These are phyloP conservation scores for Aulographum hederae DNA, from an alignment of 2,329 filamentous ascomycete genomes.

Conservation along the genomic window DNA sequence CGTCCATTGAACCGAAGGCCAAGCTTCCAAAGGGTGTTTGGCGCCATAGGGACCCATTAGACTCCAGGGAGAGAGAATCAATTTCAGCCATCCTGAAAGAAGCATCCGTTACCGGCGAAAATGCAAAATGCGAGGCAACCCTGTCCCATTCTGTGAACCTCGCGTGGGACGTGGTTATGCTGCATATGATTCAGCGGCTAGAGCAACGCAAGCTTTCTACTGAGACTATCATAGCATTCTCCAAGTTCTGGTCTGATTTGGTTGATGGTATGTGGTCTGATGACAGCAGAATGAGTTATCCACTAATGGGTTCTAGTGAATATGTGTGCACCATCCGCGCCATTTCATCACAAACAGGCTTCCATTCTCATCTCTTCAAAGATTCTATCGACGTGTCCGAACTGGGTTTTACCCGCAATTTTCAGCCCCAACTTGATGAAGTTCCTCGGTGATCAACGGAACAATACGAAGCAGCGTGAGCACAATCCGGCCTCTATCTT, in stretches of 20 bases:
- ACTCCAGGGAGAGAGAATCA: slow-evolving; percentile 45
- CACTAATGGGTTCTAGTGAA: slow-evolving; percentile 50
- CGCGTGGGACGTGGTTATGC: slow-evolving; percentile 69
- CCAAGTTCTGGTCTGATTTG: slow-evolving; percentile 28
- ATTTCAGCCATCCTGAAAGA: slow-evolving; percentile 69
- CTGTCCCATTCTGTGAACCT: slow-evolving; percentile 71
- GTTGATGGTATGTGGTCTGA: too few species aligned
- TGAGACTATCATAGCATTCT: slow-evolving; percentile 62
- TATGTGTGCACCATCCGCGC: slow-evolving; percentile 64
- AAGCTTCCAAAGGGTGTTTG: slow-evolving; percentile 53
- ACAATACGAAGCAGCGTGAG: too few species aligned
- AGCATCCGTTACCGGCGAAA: slow-evolving; percentile 28
- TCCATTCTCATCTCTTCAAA: slow-evolving; percentile 60
- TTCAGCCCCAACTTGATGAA: slow-evolving; percentile 35
- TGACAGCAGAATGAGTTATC: too few species aligned
- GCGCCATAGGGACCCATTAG: slow-evolving; percentile 54
- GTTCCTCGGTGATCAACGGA: too few species aligned
- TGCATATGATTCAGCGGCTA: slow-evolving; percentile 15
- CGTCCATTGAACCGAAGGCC: slow-evolving; percentile 43
- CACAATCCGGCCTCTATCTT: too few species aligned
- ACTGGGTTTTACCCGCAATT: slow-evolving; percentile 43
- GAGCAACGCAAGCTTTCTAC: slow-evolving; percentile 45
- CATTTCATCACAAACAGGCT: slow-evolving; percentile 71
- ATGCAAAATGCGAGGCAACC: slow-evolving; percentile 54
- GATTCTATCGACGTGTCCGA: slow-evolving; percentile 55